Base-by-base conservation (phyloP, 2,329 filamentous ascomycete genomes). In the Aspergillus ochraceus region DNA sequence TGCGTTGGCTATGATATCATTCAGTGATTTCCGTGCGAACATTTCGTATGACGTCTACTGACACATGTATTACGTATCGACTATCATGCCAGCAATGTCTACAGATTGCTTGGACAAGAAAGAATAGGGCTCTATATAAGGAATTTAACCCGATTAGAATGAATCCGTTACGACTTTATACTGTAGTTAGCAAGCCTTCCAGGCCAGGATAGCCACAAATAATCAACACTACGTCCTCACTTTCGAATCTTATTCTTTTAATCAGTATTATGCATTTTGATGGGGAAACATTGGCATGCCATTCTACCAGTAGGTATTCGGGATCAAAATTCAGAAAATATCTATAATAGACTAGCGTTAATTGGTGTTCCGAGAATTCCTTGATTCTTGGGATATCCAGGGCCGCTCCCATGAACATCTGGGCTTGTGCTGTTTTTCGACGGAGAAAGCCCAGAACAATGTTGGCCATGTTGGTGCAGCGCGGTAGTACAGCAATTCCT, bases 1-100 rank as follows among this genome's bases (percentile, higher is more conserved):
- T 60, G 45, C 12, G 45, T 60, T n/a, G 54, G 36, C 58, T 60
- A 60, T 60, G n/a, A 60, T 60, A 54, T 60, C 54, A 60, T 32
- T 60, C 50, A 60, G 49, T 22, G 32, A 57, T 55, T 60, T 60
- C 54, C 30, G 42, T 54, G 45, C n/a, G 14, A 60, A 42, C 6
- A 20, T 50, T 60, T 60, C 39, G 30, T 29, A 46, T 49, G 47
- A 57, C 45, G 30, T 51, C 58, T 51, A 57, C 54, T 54, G 14
- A 42, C 57, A 47, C 51, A 45, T 45, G 54, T 60, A 56, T 29
- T 53, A 49, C n/a, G 54, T 60, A 29, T 53, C 9, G 42, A 51
- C 45, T 30, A 60, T 60, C 54, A 32, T 26, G 20, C 49, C 20
- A 55, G 42, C 54, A 57, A 60, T 60, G 22, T 49, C 58, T 59